Base-by-base conservation (phyloP, 2,329 filamentous ascomycete species). In the Fusarium beomiforme region DNA sequence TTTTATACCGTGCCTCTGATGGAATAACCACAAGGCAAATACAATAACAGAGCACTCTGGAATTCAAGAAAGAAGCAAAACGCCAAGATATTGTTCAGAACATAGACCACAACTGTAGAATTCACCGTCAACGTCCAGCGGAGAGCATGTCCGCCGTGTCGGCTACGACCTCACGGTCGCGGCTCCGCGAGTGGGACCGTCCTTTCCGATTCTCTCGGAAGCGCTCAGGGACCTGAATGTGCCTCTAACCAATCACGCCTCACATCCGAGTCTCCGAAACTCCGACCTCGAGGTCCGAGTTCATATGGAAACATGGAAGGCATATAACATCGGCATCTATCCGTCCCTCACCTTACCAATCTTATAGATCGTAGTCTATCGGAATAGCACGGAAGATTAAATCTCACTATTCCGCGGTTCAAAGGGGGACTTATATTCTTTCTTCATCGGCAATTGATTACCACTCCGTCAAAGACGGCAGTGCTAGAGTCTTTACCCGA, bases 191-290 rank as follows among this genome's bases (percentile, higher is more conserved):
- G 61, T 58, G 63, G 63, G 60, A 43, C 54, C 64, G 26, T 29
- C 53, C n/a, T 24, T 41, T 47, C 60, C 55, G 53, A 47, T 34
- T 29, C 12, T 34, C n/a, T 49, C 50, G 56, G 55, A 62, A 47
- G 46, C 49, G 43, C 36, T 47, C 51, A 37, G 53, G 61, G 66
- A 59, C 66, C 53, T 63, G 57, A 36, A 46, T 24, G 54, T 64
- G 59, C 53, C 42, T 47, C 29, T 21, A 49, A 34, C 37, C 24
- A 57, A 57, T 29, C 39, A 37, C 26, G 36, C 34, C 43, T 55
- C 64, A 64, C 47, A 58, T 56, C 66, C 69, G 64, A 70, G 67
- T 53, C 73, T 75, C 73, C 73, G 73, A 75, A 70, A 42, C 70
- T 75, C 73, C 73, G 73, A 75, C 70, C 59, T 14, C 42, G 34